Evolutionary conservation across 1,284 basidiomycete genomes (phyloP).

Genomic region (Acaromyces ingoldii): DNA sequence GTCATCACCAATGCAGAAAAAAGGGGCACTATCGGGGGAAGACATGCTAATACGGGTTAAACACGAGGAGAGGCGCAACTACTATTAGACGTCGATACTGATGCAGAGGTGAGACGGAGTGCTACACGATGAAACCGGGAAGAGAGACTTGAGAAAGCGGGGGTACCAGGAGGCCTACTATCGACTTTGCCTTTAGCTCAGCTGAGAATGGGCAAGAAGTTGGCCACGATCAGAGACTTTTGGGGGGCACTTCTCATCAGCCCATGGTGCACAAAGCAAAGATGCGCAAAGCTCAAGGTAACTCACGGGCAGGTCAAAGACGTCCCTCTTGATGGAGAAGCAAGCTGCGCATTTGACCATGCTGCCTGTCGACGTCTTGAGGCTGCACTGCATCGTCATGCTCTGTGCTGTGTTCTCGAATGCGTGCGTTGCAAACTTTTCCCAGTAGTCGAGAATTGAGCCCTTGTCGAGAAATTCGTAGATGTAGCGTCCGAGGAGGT

Average conservation of each 20-base stretch:
- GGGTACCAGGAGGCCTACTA: no score
- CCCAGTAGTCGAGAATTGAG: slow-evolving; percentile 48
- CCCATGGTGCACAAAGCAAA: no score
- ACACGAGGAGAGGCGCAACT: no score
- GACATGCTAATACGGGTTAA: no score
- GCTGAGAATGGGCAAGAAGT: slow-evolving; percentile 12
- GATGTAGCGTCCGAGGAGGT: slow-evolving; percentile 44
- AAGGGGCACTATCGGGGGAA: no score
- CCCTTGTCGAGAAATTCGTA: slow-evolving; percentile 50
- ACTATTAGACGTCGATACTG: no score
- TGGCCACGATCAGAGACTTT: slow-evolving; percentile 12
- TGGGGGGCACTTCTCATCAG: neutral
- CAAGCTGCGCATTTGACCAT: slow-evolving; percentile 46
- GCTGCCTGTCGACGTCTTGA: slow-evolving; percentile 40
- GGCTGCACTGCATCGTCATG: slow-evolving; percentile 42
- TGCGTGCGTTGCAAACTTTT: slow-evolving; percentile 48
- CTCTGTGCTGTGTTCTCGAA: slow-evolving; percentile 49
- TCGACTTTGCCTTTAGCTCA: no score
- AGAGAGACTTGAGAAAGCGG: no score
- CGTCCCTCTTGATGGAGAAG: slow-evolving; percentile 50
- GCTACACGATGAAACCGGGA: no score
- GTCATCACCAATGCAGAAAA: no score
- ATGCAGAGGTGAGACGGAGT: no score
- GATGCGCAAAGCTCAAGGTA: neutral
- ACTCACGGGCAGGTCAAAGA: slow-evolving; percentile 43